Percentiles rank a stretch among this genome's conserved stretches.
Evolutionary conservation across 225 moss, liverwort and hornwort species (phyloP).

Genomic region (Sphagnum tenellum): DNA sequence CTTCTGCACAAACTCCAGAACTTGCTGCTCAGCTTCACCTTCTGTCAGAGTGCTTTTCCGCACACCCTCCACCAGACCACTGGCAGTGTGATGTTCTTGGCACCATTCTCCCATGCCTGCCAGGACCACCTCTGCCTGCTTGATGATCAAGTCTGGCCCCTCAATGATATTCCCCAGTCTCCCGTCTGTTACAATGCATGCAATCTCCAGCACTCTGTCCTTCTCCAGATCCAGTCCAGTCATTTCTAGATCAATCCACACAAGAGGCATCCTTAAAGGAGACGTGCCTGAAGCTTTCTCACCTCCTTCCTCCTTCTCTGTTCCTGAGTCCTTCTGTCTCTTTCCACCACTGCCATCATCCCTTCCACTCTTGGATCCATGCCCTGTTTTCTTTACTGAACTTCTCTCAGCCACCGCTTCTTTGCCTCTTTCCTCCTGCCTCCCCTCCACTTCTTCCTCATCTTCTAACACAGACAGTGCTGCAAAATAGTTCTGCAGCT

Average conservation of each 20-base stretch:
- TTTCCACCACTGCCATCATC: no score
- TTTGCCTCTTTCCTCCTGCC: no score
- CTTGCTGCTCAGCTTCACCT: conserved; percentile 64
- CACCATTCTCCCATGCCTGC: conserved; percentile 88
- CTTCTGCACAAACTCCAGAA: conserved; percentile 70
- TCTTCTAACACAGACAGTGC: no score
- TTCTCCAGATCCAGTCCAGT: conserved; percentile 63
- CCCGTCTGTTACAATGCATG: conserved; percentile 81
- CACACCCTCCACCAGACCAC: conserved; percentile 67
- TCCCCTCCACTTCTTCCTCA: no score
- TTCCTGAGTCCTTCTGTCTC: no score
- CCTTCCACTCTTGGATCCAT: no score
- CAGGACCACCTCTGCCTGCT: conserved; percentile 68
- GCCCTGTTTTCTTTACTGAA: no score
- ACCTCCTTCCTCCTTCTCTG: no score
- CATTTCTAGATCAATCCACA: conserved; percentile 68
- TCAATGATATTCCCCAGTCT: conserved; percentile 64
- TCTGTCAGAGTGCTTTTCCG: conserved; percentile 50
- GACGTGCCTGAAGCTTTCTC: no score
- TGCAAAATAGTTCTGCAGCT: no score
- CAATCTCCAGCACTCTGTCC: conserved; percentile 87
- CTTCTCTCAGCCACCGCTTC: no score
- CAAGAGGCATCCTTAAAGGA: conserved; percentile 38
- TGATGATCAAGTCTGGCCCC: conserved; percentile 81
- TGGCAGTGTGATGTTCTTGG: conserved; percentile 71